phyloP scores from a whole-genome alignment of 2,329 filamentous ascomycete genomes.

The Epicoccum sorghinum region DNA sequence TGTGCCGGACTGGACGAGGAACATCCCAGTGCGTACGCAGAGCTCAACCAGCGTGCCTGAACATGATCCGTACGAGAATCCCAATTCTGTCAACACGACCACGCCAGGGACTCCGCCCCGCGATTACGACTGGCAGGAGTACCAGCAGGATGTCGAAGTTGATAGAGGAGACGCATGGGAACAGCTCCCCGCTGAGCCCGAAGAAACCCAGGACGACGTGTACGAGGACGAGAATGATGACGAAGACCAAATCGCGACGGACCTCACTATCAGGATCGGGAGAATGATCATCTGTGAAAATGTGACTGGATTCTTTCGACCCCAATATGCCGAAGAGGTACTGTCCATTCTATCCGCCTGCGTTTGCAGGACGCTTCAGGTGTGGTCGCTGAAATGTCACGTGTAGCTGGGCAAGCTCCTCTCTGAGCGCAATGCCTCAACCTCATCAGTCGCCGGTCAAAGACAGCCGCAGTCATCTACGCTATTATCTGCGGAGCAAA shows the following conservation, averaged over 20 bases:
- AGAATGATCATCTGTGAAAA: conserved; percentile 50
- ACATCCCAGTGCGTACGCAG: conserved; percentile 42
- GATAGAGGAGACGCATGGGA: conserved; percentile 46
- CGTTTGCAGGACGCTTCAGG: conserved; percentile 13
- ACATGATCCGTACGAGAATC: conserved; percentile 32
- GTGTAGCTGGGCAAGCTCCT: conserved; percentile 48
- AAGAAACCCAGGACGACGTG: conserved; percentile 47
- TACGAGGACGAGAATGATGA: conserved; percentile 48
- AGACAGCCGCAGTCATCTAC: conserved; percentile 44
- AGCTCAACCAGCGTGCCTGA: conserved; percentile 33
- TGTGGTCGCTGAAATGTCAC: conserved; percentile 32
- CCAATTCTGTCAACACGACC: conserved; percentile 40
- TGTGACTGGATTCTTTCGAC: conserved; percentile 47
- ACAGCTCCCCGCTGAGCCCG: conserved; percentile 43
- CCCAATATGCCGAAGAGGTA: conserved; percentile 51
- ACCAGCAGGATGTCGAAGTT: conserved; percentile 47
- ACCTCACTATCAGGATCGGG: conserved; percentile 47
- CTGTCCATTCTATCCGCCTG: conserved; percentile 24
- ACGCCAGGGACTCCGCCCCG: conserved; percentile 46
- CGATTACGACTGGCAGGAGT: conserved; percentile 49
- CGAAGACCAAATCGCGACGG: conserved; percentile 46
- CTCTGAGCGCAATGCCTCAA: conserved; percentile 39
- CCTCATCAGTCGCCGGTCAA: conserved; percentile 45
- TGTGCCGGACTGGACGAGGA: conserved; percentile 45
- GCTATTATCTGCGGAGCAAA: conserved; percentile 45